phyloP scores from a whole-genome alignment of 768 basidiomycete species.

The Naematelia encephala region DNA sequence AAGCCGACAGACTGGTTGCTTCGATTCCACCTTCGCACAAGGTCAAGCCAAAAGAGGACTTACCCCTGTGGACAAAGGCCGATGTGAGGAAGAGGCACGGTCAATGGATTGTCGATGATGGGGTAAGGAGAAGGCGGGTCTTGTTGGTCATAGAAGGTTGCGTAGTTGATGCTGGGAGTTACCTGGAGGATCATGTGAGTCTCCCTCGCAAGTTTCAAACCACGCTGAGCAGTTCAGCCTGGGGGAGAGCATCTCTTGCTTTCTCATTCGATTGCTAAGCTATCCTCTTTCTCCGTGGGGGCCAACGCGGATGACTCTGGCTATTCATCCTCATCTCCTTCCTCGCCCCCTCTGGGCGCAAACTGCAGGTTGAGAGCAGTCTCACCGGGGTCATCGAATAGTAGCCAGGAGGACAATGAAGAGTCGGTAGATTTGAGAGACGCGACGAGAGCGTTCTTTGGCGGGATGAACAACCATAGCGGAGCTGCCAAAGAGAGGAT shows the following conservation, averaged over 20 bases:
- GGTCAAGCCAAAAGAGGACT: constrained; percentile 19
- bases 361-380: no score
- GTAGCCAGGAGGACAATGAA: constrained; percentile 9
- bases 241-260: constrained; percentile 61
- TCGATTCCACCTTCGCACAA: constrained; percentile 23
- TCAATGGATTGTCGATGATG: constrained; percentile 25
- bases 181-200: constrained; percentile 67
- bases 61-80: constrained; percentile 37
- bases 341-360: no score
- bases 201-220: no score
- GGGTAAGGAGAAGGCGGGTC: constrained; percentile 24
- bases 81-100: constrained; percentile 35
- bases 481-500: constrained; percentile 46
- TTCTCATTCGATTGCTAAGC: constrained; percentile 54
- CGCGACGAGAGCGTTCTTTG: constrained; percentile 65
- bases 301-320: background rate
- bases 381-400: constrained; percentile 3
- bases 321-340: no score
- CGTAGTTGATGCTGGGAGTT: constrained; percentile 62
- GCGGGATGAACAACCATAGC: constrained; percentile 71
- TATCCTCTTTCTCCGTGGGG: constrained; percentile 5
- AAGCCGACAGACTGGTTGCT: constrained; percentile 37
- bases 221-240: no score
- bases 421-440: constrained; percentile 49
- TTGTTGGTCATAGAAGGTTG: constrained; percentile 62